These are phyloP conservation scores for Fragilariopsis cylindrus DNA, from an alignment of 108 stramenopile genomes.

Conservation along the genomic window DNA sequence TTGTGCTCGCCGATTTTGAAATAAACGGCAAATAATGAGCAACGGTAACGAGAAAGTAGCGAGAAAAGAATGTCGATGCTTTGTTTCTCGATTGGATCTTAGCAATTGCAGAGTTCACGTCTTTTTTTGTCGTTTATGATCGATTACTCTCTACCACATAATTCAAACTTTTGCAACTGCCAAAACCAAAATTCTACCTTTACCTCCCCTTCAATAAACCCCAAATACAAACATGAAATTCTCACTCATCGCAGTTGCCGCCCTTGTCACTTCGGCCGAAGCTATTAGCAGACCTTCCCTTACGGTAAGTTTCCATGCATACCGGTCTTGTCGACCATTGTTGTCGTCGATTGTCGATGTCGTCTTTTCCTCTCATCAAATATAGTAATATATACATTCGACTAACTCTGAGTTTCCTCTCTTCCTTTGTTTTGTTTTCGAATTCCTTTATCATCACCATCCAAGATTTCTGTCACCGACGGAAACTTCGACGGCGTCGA, in stretches of 20 bases:
- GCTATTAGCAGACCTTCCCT: conserved; percentile 24
- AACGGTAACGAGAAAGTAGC: no score
- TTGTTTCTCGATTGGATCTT: no score
- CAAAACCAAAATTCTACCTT: not conserved
- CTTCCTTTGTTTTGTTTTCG: not conserved
- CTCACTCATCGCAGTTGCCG: conserved; percentile 32
- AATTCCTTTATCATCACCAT: not conserved
- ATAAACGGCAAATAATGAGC: no score
- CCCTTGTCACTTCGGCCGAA: conserved; percentile 27
- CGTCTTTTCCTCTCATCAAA: not conserved
- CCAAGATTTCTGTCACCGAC: conserved; percentile 79
- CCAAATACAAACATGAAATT: conserved; percentile 34
- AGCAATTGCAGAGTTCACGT: no score
- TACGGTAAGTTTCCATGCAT: conserved; percentile 29
- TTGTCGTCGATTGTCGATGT: not conserved
- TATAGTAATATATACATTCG: not conserved
- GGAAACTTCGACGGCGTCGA: conserved; percentile 85
- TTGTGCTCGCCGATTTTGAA: no score
- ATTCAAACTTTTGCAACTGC: not conserved
- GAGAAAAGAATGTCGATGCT: no score
- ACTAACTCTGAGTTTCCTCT: conserved; percentile 5
- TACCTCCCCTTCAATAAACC: not conserved
- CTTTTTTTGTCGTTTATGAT: no score
- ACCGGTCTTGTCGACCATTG: not conserved
- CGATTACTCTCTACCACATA: not conserved